phyloP scores from a whole-genome alignment of 768 basidiomycete genomes.

The Lactarius evosmus region DNA sequence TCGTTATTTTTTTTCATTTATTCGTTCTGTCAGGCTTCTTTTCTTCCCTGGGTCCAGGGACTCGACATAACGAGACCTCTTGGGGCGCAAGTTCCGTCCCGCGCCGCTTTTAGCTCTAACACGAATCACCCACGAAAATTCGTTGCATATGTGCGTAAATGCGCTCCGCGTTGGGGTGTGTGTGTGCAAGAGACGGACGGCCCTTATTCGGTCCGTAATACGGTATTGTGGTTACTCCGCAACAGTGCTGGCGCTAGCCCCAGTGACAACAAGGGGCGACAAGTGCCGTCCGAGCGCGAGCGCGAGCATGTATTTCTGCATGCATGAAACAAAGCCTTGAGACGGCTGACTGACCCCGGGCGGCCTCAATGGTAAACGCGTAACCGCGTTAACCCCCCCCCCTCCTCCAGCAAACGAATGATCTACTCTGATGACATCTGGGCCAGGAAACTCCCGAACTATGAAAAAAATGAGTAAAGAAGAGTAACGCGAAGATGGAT shows the following conservation, averaged over 20 bases:
- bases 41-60: background rate
- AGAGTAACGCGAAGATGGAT: background rate
- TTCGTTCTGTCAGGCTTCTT: background rate
- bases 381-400: background rate
- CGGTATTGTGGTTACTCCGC: background rate
- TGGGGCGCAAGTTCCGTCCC: background rate
- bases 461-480: background rate
- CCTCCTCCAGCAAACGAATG: too few relatives aligned
- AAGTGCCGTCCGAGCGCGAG: too few relatives aligned
- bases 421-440: background rate
- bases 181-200: background rate
- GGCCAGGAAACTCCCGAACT: background rate
- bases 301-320: background rate
- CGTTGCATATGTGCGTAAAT: background rate
- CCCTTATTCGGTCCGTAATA: background rate
- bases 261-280: background rate
- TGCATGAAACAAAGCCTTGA: too few relatives aligned
- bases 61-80: background rate
- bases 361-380: background rate
- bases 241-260: background rate
- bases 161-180: background rate
- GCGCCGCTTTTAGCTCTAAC: background rate
- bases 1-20: too few relatives aligned
- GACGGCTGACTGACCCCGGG: too few relatives aligned
- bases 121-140: background rate